Conservation (phyloP, 208 protist species). For the Phytomonas francai region DNA sequence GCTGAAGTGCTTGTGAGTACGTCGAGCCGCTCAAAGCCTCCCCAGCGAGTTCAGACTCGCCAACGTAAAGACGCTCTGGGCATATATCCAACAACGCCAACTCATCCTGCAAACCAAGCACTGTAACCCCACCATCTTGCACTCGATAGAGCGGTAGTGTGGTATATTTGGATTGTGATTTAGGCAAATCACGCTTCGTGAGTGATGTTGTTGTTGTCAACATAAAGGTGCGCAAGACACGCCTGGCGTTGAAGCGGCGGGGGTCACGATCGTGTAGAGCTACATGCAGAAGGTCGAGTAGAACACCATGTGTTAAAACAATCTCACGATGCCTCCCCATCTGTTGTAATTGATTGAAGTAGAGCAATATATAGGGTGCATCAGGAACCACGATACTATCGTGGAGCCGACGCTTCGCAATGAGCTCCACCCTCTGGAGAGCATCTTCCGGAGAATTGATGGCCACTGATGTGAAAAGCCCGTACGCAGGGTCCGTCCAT, state of each 20-base stretch:
- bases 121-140: constrained; percentile 42
- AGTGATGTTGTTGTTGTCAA: constrained; percentile 22
- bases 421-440: constrained; percentile 19
- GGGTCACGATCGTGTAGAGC: constrained; percentile 28
- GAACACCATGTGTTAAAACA: constrained; percentile 61
- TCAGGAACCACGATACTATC: constrained; percentile 75
- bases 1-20: not conserved
- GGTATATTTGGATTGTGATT: constrained; percentile 10
- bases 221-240: constrained; percentile 57
- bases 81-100: constrained; percentile 53
- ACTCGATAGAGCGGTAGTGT: constrained; percentile 7
- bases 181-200: not conserved
- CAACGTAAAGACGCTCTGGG: constrained; percentile 32
- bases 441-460: not conserved
- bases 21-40: not conserved
- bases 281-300: constrained; percentile 43
- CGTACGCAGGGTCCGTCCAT: constrained; percentile 23
- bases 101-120: constrained; percentile 76
- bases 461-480: constrained; percentile 12
- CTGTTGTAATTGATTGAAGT: constrained; percentile 55
- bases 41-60: not conserved
- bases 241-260: constrained; percentile 50
- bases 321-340: constrained; percentile 66
- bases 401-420: constrained; percentile 36
- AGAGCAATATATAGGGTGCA: constrained; percentile 31